A percentile compares a stretch with the other conserved stretches of the same genome.
Conservation (phyloP, 768 basidiomycete species). For the Rhizopogon vesiculosus region DNA sequence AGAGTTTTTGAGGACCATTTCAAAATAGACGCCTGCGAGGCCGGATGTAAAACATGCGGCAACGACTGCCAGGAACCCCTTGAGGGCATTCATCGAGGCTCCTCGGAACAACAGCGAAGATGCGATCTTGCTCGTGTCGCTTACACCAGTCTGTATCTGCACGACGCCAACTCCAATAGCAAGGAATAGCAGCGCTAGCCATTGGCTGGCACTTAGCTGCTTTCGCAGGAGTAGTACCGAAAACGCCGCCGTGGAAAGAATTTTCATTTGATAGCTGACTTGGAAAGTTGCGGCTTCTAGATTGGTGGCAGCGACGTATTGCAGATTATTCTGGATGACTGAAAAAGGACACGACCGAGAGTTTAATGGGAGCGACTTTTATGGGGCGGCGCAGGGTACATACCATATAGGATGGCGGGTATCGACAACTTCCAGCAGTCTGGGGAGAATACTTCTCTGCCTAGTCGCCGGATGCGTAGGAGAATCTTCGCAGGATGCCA, state of each 20-base stretch:
- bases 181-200: slow-evolving; percentile 80
- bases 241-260: slow-evolving; percentile 89
- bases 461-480: slow-evolving; percentile 51
- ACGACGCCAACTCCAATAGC: slow-evolving; percentile 88
- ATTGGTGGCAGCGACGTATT: slow-evolving; percentile 92
- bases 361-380: slow-evolving; percentile 5
- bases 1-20: slow-evolving; percentile 93
- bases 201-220: slow-evolving; percentile 68
- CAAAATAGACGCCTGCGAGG: slow-evolving; percentile 96
- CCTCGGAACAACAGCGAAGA: slow-evolving; percentile 27
- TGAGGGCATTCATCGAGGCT: slow-evolving; percentile 73
- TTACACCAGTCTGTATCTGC: slow-evolving; percentile 61
- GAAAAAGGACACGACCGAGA: slow-evolving; percentile 1
- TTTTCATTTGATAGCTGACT: slow-evolving; percentile 97
- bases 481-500: slow-evolving; percentile 32
- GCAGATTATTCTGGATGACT: slow-evolving; percentile 94
- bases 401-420: slow-evolving; percentile 90
- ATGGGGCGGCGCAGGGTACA: slow-evolving; percentile 9
- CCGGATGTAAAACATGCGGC: slow-evolving; percentile 95
- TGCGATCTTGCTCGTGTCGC: slow-evolving; percentile 19
- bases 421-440: slow-evolving; percentile 99
- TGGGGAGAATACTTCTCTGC: slow-evolving; percentile 70
- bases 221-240: slow-evolving; percentile 80
- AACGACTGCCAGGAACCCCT: slow-evolving; percentile 86
- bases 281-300: slow-evolving; percentile 95